A percentile compares a stretch with the other conserved stretches of the same genome.
These are phyloP conservation scores for Scenedesmus sp. DNA, from an alignment of 163 green algal genomes.

Conservation along the genomic window DNA sequence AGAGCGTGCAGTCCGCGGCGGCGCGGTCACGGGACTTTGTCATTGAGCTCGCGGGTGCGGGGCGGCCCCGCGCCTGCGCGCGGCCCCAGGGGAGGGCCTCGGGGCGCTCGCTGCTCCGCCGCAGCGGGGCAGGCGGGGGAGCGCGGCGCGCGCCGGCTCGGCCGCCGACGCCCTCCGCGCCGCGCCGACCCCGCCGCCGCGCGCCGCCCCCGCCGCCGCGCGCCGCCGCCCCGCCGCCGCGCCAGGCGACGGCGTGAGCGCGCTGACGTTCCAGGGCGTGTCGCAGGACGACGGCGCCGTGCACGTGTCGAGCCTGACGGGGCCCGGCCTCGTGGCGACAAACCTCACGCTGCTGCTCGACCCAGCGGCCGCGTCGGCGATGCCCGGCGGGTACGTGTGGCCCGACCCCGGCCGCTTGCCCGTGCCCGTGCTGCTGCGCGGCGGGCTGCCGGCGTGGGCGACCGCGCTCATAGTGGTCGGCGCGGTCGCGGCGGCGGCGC, in stretches of 20 bases:
- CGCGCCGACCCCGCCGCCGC: too few relatives aligned
- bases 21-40: slow-evolving; percentile 17
- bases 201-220: too few relatives aligned
- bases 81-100: too few relatives aligned
- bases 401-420: neutral
- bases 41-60: slow-evolving; percentile 12
- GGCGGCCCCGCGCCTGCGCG: too few relatives aligned
- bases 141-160: neutral
- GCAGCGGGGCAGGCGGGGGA: too few relatives aligned
- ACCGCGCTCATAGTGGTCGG: slow-evolving; percentile 1
- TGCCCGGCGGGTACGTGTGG: slow-evolving; percentile 27
- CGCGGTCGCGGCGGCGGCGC: neutral
- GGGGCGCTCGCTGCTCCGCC: too few relatives aligned
- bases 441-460: slow-evolving; percentile 1
- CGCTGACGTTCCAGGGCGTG: slow-evolving; percentile 23
- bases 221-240: too few relatives aligned
- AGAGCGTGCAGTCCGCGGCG: slow-evolving; percentile 4
- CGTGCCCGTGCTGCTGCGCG: too few relatives aligned
- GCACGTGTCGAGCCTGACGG: slow-evolving; percentile 2
- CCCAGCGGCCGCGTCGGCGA: neutral
- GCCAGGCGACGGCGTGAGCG: neutral
- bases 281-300: neutral
- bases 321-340: slow-evolving; percentile 4
- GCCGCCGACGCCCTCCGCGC: too few relatives aligned
- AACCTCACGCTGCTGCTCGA: slow-evolving; percentile 14